Evolutionary conservation across 179 eudicot species (phyloP).

Genomic region (Beta lomatogona): DNA sequence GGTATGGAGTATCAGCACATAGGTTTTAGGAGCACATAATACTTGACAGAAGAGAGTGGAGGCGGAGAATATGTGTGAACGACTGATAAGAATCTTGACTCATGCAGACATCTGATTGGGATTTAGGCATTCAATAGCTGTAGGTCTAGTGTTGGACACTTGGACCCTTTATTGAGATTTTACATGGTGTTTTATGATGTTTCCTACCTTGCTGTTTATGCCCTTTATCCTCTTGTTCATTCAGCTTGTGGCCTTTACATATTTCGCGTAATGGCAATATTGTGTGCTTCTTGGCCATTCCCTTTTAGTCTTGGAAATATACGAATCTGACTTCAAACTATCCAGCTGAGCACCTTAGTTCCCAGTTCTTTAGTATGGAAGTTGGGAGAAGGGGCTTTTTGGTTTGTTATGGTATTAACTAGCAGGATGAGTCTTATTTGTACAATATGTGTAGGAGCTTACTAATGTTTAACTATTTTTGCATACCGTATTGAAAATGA

Average conservation of each 20-base stretch:
- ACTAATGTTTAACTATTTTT: background rate
- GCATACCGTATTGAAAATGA: no score
- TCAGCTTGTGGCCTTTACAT: no score
- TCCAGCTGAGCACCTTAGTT: background rate
- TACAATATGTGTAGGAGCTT: background rate
- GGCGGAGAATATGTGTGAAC: no score
- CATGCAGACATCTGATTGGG: no score
- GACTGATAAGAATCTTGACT: no score
- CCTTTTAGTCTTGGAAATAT: background rate
- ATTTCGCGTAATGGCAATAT: background rate
- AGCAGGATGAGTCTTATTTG: background rate
- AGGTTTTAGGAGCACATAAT: no score
- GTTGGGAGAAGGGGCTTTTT: background rate
- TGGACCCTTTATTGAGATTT: no score
- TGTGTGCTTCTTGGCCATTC: constrained; percentile 9
- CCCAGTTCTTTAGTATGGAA: background rate
- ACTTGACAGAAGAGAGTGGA: no score
- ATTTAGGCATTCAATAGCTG: no score
- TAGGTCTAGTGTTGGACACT: no score
- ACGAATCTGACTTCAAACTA: background rate
- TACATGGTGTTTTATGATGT: no score
- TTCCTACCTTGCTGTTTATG: background rate
- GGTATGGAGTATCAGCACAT: no score
- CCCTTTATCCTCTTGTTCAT: background rate
- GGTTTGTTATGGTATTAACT: background rate